A percentile compares a stretch with the other conserved stretches of the same genome.
phyloP scores from a whole-genome alignment of 2,329 filamentous ascomycete genomes.

The Pyricularia grisea region DNA sequence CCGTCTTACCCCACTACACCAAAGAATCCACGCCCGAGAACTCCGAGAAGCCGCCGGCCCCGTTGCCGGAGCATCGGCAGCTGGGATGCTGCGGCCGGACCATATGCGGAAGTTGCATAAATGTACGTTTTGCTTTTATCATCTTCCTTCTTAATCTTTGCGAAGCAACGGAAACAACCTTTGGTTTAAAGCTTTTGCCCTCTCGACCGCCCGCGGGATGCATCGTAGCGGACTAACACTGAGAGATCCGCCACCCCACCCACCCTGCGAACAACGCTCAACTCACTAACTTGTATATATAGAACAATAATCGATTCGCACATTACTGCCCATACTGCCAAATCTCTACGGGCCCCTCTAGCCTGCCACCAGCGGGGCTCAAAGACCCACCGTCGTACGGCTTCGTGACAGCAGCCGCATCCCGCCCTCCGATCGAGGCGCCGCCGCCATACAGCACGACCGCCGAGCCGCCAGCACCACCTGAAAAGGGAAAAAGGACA shows the following conservation, averaged over 20 bases:
- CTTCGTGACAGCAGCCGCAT: conserved; percentile 25
- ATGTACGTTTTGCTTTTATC: conserved; percentile 29
- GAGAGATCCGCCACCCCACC: no score
- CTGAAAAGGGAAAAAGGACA: conserved; percentile 7
- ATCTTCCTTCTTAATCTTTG: not conserved
- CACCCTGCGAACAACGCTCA: no score
- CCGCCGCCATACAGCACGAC: conserved; percentile 14
- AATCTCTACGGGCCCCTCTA: conserved; percentile 49
- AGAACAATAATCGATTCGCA: conserved; percentile 59
- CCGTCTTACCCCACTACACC: conserved; percentile 33
- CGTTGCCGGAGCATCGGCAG: conserved; percentile 43
- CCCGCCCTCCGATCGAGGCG: conserved; percentile 22
- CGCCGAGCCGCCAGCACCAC: not conserved
- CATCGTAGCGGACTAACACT: no score
- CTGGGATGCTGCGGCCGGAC: conserved; percentile 61
- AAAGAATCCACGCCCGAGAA: not conserved
- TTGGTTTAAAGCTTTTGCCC: no score
- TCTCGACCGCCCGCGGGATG: no score
- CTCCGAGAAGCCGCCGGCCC: not conserved
- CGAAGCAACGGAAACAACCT: no score
- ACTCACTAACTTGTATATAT: not conserved
- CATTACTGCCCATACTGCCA: conserved; percentile 69
- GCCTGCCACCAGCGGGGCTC: conserved; percentile 50
- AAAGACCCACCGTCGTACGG: conserved; percentile 61
- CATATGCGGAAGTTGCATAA: conserved; percentile 63